phyloP scores from a whole-genome alignment of 306 rosid species.

The Casuarina cunninghamiana region DNA sequence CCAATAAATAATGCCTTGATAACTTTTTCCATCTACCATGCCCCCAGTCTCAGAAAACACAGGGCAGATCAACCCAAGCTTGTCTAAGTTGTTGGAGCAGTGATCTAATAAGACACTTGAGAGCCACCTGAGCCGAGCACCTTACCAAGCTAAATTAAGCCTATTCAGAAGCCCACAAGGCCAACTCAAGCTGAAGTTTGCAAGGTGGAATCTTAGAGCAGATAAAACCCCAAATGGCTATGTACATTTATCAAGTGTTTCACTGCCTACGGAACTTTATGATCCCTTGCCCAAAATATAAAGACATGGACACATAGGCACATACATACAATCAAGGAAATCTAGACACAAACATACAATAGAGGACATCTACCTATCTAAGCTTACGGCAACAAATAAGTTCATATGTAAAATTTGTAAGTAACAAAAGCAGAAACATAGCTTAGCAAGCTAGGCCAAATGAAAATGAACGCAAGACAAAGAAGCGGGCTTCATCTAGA shows the following conservation, averaged over 20 bases:
- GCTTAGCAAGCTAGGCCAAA: too few species aligned
- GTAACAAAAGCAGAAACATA: too few species aligned
- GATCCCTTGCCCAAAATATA: background rate
- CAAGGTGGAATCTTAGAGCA: background rate
- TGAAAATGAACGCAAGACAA: too few species aligned
- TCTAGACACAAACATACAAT: background rate
- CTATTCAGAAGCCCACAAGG: background rate
- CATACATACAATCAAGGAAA: too few species aligned
- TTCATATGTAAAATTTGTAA: too few species aligned
- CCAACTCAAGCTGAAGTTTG: background rate
- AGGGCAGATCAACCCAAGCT: background rate
- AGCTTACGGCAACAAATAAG: too few species aligned
- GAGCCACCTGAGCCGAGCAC: conserved; percentile 1
- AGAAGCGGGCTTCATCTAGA: too few species aligned
- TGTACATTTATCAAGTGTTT: background rate
- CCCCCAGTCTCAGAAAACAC: background rate
- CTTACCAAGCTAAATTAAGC: conserved; percentile 1
- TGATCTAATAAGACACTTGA: background rate
- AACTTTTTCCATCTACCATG: background rate
- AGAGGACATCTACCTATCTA: too few species aligned
- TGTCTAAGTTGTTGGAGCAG: background rate
- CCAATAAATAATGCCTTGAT: conserved; percentile 1
- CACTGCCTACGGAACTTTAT: background rate
- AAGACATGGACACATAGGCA: background rate
- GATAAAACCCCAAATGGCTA: background rate